Percentiles rank a stretch among this genome's conserved stretches.
phyloP scores from a whole-genome alignment of 2,329 filamentous ascomycete species.

The Botrytis galanthina region DNA sequence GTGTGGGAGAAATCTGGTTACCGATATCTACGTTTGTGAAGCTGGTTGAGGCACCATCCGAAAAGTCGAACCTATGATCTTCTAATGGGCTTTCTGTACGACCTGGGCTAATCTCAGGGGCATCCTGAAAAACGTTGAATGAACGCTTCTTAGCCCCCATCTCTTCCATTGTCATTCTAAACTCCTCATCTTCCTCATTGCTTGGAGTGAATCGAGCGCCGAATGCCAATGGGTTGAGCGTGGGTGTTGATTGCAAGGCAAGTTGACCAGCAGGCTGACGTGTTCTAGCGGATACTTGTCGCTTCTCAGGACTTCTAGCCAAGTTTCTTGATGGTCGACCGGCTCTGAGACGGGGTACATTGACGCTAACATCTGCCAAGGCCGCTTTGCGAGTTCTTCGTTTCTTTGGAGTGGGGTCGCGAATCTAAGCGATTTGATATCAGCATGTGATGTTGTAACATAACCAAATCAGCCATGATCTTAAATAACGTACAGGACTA shows the following conservation, averaged over 20 bases:
- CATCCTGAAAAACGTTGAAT: constrained; percentile 37
- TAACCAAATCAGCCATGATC: too few species aligned
- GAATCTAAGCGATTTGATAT: constrained; percentile 21
- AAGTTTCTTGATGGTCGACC: constrained; percentile 24
- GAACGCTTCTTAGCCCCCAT: constrained; percentile 33
- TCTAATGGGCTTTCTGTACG: constrained; percentile 38
- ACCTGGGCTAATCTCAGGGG: constrained; percentile 33
- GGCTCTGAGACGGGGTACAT: constrained; percentile 31
- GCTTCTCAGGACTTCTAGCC: constrained; percentile 27
- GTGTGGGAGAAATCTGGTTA: constrained; percentile 32
- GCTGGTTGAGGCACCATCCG: constrained; percentile 28
- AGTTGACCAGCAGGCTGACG: constrained; percentile 17
- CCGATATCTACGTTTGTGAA: constrained; percentile 23
- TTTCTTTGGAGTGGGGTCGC: constrained; percentile 34
- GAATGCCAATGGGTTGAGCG: constrained; percentile 32
- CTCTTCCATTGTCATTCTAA: constrained; percentile 34
- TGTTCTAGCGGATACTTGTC: constrained; percentile 16
- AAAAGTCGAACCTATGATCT: constrained; percentile 36
- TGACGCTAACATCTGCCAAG: constrained; percentile 30
- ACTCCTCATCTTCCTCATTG: constrained; percentile 37
- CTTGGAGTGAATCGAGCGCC: constrained; percentile 29
- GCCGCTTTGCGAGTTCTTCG: constrained; percentile 31
- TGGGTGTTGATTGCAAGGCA: constrained; percentile 24
- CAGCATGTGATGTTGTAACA: constrained; percentile 13
- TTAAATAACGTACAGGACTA: constrained; percentile 46